These are phyloP conservation scores for Penicillium sp. DNA, from an alignment of 2,329 filamentous ascomycete species.

Conservation along the genomic window DNA sequence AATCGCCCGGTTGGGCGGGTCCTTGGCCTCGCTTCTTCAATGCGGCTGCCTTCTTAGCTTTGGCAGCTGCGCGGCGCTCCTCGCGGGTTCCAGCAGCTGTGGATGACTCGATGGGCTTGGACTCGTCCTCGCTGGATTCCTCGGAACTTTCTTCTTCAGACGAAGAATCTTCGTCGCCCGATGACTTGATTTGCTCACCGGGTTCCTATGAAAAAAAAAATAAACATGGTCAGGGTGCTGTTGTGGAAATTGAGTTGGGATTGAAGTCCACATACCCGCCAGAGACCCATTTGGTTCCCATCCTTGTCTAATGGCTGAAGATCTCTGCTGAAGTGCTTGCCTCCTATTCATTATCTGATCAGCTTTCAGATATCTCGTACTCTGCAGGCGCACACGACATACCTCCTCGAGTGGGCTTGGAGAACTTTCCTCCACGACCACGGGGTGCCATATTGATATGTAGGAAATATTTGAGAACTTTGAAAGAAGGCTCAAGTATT, in stretches of 20 bases:
- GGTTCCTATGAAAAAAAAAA: slow-evolving; percentile 32
- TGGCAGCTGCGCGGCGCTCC: slow-evolving; percentile 81
- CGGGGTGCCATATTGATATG: slow-evolving; percentile 48
- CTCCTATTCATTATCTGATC: slow-evolving; percentile 57
- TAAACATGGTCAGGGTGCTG: neutral
- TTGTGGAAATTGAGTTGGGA: neutral
- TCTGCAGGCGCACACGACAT: slow-evolving; percentile 33
- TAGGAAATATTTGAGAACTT: neutral
- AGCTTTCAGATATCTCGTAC: slow-evolving; percentile 1
- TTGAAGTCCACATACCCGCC: slow-evolving; percentile 60
- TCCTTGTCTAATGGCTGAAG: slow-evolving; percentile 85
- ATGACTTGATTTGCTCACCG: slow-evolving; percentile 38
- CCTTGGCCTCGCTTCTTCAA: slow-evolving; percentile 72
- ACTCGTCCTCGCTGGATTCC: slow-evolving; percentile 47
- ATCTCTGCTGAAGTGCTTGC: slow-evolving; percentile 92
- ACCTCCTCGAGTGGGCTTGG: slow-evolving; percentile 92
- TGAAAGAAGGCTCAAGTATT: neutral
- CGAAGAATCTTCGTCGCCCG: slow-evolving; percentile 51
- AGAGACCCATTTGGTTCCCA: slow-evolving; percentile 86
- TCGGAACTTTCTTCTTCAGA: slow-evolving; percentile 51
- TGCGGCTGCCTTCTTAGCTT: slow-evolving; percentile 87
- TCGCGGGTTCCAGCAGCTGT: slow-evolving; percentile 70
- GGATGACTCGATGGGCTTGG: slow-evolving; percentile 42
- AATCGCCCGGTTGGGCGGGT: slow-evolving; percentile 76
- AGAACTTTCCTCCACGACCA: slow-evolving; percentile 89